phyloP scores from a whole-genome alignment of 2,329 filamentous ascomycete genomes.

The Epicoccum sorghinum region DNA sequence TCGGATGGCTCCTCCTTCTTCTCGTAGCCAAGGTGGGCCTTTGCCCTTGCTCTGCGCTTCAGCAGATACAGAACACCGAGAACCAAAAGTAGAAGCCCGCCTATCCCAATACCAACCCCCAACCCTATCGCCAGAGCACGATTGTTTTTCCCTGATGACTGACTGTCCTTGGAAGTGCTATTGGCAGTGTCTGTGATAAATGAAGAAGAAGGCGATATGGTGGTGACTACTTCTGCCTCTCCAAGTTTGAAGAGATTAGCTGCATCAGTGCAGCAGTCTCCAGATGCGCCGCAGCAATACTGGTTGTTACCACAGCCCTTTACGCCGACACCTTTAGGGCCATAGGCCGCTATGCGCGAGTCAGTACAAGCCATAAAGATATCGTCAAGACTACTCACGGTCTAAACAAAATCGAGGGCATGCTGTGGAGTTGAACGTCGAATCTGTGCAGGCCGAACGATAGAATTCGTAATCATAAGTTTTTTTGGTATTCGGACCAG shows the following conservation, averaged over 20 bases:
- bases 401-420: constrained; percentile 26
- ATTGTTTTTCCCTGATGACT: neutral
- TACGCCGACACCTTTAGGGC: constrained; percentile 24
- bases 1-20: constrained; percentile 4
- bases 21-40: neutral
- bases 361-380: constrained; percentile 3
- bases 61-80: constrained; percentile 11
- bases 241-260: constrained; percentile 23
- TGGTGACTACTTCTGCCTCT: constrained; percentile 20
- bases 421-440: constrained; percentile 25
- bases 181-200: constrained; percentile 8
- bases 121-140: constrained; percentile 23
- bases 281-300: constrained; percentile 26
- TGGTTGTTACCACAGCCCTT: constrained; percentile 22
- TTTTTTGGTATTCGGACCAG: constrained; percentile 19
- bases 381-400: constrained; percentile 19
- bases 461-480: constrained; percentile 27
- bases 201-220: constrained; percentile 20
- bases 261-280: constrained; percentile 27
- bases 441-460: constrained; percentile 29
- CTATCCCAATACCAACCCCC: constrained; percentile 26
- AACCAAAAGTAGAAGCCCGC: constrained; percentile 17
- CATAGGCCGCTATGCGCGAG: constrained; percentile 9
- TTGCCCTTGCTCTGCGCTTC: neutral
- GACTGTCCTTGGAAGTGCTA: neutral